Evolutionary conservation across 2,329 filamentous ascomycete species (phyloP).

Genomic region (Talaromyces atroroseus): DNA sequence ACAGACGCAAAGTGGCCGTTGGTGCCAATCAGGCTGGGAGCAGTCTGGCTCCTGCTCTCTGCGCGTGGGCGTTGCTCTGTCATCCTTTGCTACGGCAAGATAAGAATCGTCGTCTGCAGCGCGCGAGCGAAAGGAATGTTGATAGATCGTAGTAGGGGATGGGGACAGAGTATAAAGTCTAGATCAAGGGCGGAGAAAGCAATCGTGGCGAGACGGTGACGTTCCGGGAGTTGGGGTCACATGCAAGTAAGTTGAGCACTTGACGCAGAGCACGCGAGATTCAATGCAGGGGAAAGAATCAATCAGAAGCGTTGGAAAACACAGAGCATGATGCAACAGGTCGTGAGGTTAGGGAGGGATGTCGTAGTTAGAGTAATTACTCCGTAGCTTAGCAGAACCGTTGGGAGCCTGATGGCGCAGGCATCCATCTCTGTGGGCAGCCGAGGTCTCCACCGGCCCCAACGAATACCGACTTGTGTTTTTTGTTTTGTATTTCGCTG

Average conservation of each 20-base stretch:
- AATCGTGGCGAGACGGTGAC: constrained; percentile 13
- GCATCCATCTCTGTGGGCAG: neutral
- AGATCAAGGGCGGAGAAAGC: neutral
- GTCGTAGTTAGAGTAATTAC: no score
- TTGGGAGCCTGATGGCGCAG: neutral
- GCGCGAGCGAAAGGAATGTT: neutral
- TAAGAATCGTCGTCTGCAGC: neutral
- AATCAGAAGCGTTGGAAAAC: neutral
- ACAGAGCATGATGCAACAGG: neutral
- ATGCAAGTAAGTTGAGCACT: constrained; percentile 9
- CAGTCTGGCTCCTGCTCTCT: constrained; percentile 26
- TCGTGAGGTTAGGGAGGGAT: neutral
- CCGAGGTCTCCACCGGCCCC: neutral
- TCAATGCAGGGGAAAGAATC: neutral
- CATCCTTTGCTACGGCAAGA: neutral
- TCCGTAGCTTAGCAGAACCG: neutral
- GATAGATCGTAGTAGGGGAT: neutral
- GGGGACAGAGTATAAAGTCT: neutral
- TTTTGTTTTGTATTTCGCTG: no score
- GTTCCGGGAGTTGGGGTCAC: constrained; percentile 9
- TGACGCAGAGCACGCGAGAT: constrained; percentile 3
- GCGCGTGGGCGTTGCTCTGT: constrained; percentile 14
- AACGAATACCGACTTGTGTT: no score
- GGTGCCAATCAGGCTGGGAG: constrained; percentile 35
- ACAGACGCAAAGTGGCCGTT: constrained; percentile 44